These are phyloP conservation scores for Beauveria pseudobassiana DNA, from an alignment of 2,329 filamentous ascomycete genomes.

Conservation along the genomic window DNA sequence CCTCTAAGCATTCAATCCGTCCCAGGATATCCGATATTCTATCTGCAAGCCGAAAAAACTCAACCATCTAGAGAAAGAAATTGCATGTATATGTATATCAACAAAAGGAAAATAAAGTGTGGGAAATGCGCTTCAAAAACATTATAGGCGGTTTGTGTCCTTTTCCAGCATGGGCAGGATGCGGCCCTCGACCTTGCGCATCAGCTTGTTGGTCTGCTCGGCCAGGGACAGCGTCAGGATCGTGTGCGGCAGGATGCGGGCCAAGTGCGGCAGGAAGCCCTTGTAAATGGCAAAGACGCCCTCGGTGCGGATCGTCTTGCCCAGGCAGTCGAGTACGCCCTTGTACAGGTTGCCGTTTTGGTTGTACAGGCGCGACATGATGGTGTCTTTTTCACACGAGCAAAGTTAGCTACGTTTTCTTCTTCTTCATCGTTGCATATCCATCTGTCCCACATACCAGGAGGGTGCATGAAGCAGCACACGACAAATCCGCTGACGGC, in stretches of 20 bases:
- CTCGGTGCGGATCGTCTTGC: constrained; percentile 85
- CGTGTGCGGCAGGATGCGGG: constrained; percentile 90
- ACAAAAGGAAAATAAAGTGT: background rate
- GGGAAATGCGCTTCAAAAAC: background rate
- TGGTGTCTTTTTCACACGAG: constrained; percentile 54
- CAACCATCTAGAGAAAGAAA: constrained; percentile 2
- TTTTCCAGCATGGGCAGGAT: constrained; percentile 38
- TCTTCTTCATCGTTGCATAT: too few species aligned
- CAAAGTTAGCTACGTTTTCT: constrained; percentile 7
- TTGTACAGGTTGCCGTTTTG: constrained; percentile 96
- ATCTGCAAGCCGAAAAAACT: constrained; percentile 7
- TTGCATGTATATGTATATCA: background rate
- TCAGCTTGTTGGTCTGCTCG: constrained; percentile 92
- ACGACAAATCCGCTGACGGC: constrained; percentile 91
- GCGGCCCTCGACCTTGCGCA: constrained; percentile 65
- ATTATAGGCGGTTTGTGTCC: constrained; percentile 14
- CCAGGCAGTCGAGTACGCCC: constrained; percentile 84
- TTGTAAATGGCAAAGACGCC: constrained; percentile 93
- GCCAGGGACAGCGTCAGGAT: constrained; percentile 88
- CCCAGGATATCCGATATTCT: constrained; percentile 4
- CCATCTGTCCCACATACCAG: constrained; percentile 46
- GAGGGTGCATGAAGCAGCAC: constrained; percentile 96
- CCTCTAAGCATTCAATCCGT: background rate
- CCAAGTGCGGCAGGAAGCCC: constrained; percentile 90
- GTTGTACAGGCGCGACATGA: constrained; percentile 99